Conservation (phyloP, 2,329 filamentous ascomycete genomes). For the Trichoderma asperellum region DNA sequence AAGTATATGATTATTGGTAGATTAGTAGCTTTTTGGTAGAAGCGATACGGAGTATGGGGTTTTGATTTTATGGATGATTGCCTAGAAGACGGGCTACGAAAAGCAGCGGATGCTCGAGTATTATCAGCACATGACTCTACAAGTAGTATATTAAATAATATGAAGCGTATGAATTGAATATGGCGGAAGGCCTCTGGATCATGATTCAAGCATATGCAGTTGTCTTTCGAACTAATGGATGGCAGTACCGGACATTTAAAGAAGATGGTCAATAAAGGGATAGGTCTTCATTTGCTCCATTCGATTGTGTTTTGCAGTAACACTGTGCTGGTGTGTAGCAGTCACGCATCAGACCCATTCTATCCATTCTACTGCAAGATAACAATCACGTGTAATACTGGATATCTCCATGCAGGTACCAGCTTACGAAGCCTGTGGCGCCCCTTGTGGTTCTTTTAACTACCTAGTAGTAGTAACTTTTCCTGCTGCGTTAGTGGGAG, state of each 20-base stretch:
- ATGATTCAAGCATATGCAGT: background rate
- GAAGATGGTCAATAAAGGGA: too few species aligned
- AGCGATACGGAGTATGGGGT: background rate
- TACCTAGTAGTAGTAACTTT: too few species aligned
- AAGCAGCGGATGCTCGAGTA: background rate
- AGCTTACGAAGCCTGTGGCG: conserved; percentile 20
- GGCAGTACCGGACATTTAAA: too few species aligned
- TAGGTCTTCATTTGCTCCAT: too few species aligned
- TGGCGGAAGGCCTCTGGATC: background rate
- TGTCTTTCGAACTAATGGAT: background rate
- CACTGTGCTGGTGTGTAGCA: background rate
- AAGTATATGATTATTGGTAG: background rate
- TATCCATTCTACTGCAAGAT: background rate
- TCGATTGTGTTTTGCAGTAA: background rate
- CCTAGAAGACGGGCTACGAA: background rate
- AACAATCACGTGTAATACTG: background rate
- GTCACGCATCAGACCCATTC: background rate
- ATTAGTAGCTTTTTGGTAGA: background rate
- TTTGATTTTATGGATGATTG: background rate
- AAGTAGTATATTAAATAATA: background rate
- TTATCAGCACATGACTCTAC: background rate
- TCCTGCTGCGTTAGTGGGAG: conserved; percentile 17
- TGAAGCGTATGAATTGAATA: background rate
- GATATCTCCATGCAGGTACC: conserved; percentile 13
- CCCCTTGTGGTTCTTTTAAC: background rate